These are phyloP conservation scores for Candida anutae DNA, from an alignment of 1,139 yeast genomes.

Conservation along the genomic window DNA sequence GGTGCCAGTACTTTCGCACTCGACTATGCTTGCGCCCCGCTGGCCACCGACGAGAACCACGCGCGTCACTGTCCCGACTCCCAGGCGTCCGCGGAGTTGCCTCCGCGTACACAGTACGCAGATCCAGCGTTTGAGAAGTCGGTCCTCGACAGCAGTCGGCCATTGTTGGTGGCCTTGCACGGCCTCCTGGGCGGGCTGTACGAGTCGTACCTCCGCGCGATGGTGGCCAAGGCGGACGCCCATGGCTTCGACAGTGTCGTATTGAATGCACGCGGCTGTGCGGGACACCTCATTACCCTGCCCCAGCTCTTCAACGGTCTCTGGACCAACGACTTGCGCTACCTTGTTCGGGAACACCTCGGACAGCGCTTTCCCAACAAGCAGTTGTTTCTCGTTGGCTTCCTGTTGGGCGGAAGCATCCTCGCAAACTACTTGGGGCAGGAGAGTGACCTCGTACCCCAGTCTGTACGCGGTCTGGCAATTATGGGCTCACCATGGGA, in stretches of 20 bases:
- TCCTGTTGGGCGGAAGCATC: conserved; percentile 66
- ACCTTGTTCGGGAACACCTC: conserved; percentile 42
- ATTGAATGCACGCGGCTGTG: conserved; percentile 54
- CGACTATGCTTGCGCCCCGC: conserved; percentile 29
- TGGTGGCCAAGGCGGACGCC: conserved; percentile 25
- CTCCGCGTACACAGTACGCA: conserved; percentile 37
- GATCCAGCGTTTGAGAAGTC: conserved; percentile 27
- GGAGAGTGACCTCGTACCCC: conserved; percentile 37
- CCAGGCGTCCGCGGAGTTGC: conserved; percentile 26
- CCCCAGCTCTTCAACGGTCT: conserved; percentile 54
- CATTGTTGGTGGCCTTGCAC: conserved; percentile 47
- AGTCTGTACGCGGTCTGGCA: conserved; percentile 40
- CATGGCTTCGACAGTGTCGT: conserved; percentile 46
- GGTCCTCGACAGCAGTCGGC: conserved; percentile 32
- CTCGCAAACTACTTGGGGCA: conserved; percentile 75
- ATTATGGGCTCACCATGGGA: conserved; percentile 81
- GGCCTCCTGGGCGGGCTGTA: conserved; percentile 61
- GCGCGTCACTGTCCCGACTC: conserved; percentile 23
- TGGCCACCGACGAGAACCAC: conserved; percentile 15
- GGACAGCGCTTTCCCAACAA: conserved; percentile 42
- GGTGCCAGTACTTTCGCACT: conserved; percentile 34
- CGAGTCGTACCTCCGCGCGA: conserved; percentile 47
- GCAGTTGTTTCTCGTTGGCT: conserved; percentile 44
- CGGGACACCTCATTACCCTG: conserved; percentile 48
- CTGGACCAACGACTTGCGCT: conserved; percentile 56